phyloP scores from a whole-genome alignment of 805 yeast genomes.

The Ogataea paraovalis region DNA sequence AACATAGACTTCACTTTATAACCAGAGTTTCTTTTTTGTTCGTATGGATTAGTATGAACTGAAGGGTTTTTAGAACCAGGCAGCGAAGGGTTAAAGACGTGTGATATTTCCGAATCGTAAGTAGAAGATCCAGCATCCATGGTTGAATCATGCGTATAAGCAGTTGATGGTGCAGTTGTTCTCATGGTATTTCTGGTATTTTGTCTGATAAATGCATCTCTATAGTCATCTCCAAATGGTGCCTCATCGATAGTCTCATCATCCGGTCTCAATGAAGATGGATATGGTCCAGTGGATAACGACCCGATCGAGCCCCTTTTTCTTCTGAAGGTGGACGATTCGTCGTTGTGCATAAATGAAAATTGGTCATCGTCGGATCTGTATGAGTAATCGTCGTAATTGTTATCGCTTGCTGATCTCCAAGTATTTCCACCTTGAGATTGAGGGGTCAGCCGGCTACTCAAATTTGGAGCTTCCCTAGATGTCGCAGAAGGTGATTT shows the following conservation, averaged over 20 bases:
- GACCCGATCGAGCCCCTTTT: slow-evolving; percentile 21
- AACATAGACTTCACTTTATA: slow-evolving; percentile 12
- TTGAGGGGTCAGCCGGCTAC: background rate
- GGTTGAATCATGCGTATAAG: background rate
- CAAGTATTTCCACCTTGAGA: background rate
- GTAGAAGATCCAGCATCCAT: background rate
- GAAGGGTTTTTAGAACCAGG: background rate
- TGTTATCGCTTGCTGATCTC: slow-evolving; percentile 6
- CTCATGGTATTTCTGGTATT: slow-evolving; percentile 23
- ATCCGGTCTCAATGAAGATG: slow-evolving; percentile 5
- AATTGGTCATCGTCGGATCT: slow-evolving; percentile 16
- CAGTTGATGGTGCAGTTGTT: slow-evolving; percentile 4
- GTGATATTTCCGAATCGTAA: background rate
- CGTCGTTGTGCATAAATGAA: slow-evolving; percentile 24
- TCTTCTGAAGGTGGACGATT: slow-evolving; percentile 11
- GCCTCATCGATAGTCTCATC: slow-evolving; percentile 6
- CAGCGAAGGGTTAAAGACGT: background rate
- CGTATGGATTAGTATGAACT: background rate
- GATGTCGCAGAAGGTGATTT: background rate
- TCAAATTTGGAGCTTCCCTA: background rate
- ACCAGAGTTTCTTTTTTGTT: background rate
- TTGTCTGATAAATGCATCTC: slow-evolving; percentile 22
- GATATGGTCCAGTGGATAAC: slow-evolving; percentile 17
- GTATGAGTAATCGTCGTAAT: background rate
- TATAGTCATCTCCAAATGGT: slow-evolving; percentile 8